Evolutionary conservation across 2,329 filamentous ascomycete species (phyloP), one percentile per base, ranked within the genome.

Genomic region (Esteya vermicola): DNA sequence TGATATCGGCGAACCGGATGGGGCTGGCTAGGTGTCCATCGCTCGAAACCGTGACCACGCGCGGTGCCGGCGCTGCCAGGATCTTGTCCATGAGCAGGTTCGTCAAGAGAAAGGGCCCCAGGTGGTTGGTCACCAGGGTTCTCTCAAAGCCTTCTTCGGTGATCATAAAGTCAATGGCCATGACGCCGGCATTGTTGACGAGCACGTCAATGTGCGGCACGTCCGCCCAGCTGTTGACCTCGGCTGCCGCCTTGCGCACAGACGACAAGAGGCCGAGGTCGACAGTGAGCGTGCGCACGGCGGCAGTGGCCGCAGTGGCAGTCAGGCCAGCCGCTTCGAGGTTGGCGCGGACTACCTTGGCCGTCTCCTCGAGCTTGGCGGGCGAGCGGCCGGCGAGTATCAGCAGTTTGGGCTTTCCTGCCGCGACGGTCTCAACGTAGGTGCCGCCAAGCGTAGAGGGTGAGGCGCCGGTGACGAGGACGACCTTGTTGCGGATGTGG

Each of bases 61-160:
- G 41, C n/a, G 7, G 41, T 26, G 14, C 36, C 31, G 1, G 12
- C 4, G 25, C 31, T 25, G 53, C 53, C 27, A 59, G 47, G 2
- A 70, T 44, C 20, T 61, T 60, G 0, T 62, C 58, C 35, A 65
- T 47, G 9, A 71, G 56, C 21, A 69, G 53, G 44, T 66, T 65
- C 1, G 66, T 64, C 26, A 71, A 55, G 6, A 68, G 48, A 46
- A 69, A 70, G 35, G 68, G 64, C 0, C 65, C 62, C 9, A 72
- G 47, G 45, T 72, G 62, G 48, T 71, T 71, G 12, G 61, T 58
- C 6, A 61, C 65, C 3, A 68, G 60, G 42, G 65, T 62, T 41
- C 51, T 48, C 51, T 67, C 64, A 36, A 61, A 53, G 1, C 64
- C 64, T 4, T 66, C 62, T 13, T 8, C 25, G 8, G 25, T 26